Conservation (phyloP, 2,329 filamentous ascomycete genomes). For the Fusarium papillatum region DNA sequence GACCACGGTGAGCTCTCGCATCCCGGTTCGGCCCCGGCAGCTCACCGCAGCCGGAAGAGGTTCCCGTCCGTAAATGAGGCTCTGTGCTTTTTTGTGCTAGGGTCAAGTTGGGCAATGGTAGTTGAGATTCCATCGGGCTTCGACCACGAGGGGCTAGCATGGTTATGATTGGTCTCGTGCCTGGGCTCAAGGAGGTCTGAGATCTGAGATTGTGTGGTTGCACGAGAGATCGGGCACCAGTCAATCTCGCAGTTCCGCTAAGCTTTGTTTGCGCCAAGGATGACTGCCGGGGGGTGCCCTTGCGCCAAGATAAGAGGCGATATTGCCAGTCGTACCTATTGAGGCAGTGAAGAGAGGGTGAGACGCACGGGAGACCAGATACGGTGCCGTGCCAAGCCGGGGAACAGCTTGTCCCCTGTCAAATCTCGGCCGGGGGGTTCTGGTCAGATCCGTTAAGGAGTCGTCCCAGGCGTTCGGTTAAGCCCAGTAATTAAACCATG, state of each 20-base stretch:
- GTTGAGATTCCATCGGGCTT: conserved; percentile 9
- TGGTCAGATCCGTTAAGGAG: conserved; percentile 14
- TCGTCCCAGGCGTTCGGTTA: conserved; percentile 44
- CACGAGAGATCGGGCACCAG: conserved; percentile 45
- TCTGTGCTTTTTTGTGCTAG: conserved; percentile 23
- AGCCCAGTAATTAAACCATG: conserved; percentile 42
- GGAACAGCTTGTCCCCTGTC: background rate
- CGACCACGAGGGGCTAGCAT: conserved; percentile 29
- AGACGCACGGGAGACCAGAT: background rate
- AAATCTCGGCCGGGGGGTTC: conserved; percentile 15
- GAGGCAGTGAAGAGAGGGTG: conserved; percentile 28
- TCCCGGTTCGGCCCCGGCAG: conserved; percentile 18
- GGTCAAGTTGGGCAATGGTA: conserved; percentile 17
- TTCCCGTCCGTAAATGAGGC: conserved; percentile 22
- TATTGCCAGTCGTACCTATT: conserved; percentile 20
- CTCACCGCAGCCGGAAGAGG: conserved; percentile 17
- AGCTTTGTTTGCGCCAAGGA: conserved; percentile 12
- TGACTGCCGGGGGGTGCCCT: background rate
- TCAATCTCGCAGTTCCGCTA: conserved; percentile 33
- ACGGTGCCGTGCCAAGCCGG: conserved; percentile 33
- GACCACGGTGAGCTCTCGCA: conserved; percentile 4
- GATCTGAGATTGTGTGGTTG: conserved; percentile 33
- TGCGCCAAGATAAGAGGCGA: conserved; percentile 21
- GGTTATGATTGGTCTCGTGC: conserved; percentile 29
- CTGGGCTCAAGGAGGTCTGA: conserved; percentile 25